A percentile compares a stretch with the other conserved stretches of the same genome.
Evolutionary conservation across 1,284 basidiomycete genomes (phyloP).

Genomic region (Cutaneotrichosporon cavernicola): DNA sequence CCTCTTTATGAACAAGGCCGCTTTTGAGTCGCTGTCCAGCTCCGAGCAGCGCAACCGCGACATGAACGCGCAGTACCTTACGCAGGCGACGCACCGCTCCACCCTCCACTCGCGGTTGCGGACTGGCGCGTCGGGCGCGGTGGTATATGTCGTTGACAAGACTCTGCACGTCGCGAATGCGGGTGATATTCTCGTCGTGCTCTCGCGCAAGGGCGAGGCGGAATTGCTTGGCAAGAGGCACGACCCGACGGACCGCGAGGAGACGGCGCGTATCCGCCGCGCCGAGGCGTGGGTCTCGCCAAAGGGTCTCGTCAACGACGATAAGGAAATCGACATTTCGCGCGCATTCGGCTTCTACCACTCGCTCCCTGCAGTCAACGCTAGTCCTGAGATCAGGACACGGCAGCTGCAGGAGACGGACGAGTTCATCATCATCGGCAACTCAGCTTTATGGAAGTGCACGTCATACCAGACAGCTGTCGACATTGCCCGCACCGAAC

Average conservation of each 20-base stretch:
- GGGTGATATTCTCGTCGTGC: slow-evolving; percentile 83
- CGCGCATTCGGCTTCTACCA: slow-evolving; percentile 93
- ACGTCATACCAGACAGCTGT: slow-evolving; percentile 95
- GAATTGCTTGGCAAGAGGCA: slow-evolving; percentile 77
- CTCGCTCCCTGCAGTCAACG: slow-evolving; percentile 85
- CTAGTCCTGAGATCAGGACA: slow-evolving; percentile 73
- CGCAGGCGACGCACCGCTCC: slow-evolving; percentile 15
- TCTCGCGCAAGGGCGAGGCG: slow-evolving; percentile 76
- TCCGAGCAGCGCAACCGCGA: slow-evolving; percentile 60
- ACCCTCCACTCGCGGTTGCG: slow-evolving; percentile 55
- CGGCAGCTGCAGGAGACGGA: slow-evolving; percentile 78
- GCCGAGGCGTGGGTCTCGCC: slow-evolving; percentile 97
- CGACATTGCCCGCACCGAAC: slow-evolving; percentile 85
- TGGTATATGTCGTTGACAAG: slow-evolving; percentile 78
- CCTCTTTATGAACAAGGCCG: slow-evolving; percentile 74
- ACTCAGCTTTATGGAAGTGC: slow-evolving; percentile 89
- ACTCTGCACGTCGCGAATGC: slow-evolving; percentile 87
- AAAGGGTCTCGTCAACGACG: slow-evolving; percentile 87
- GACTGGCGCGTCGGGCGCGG: slow-evolving; percentile 81
- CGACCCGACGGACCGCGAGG: slow-evolving; percentile 83
- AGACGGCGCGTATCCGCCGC: slow-evolving; percentile 80
- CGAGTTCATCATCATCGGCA: slow-evolving; percentile 96
- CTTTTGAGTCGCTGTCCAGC: slow-evolving; percentile 64
- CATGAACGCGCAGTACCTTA: slow-evolving; percentile 61
- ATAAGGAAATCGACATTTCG: slow-evolving; percentile 75